Conservation (phyloP, 768 basidiomycete genomes). For the Nidula microcarpa region DNA sequence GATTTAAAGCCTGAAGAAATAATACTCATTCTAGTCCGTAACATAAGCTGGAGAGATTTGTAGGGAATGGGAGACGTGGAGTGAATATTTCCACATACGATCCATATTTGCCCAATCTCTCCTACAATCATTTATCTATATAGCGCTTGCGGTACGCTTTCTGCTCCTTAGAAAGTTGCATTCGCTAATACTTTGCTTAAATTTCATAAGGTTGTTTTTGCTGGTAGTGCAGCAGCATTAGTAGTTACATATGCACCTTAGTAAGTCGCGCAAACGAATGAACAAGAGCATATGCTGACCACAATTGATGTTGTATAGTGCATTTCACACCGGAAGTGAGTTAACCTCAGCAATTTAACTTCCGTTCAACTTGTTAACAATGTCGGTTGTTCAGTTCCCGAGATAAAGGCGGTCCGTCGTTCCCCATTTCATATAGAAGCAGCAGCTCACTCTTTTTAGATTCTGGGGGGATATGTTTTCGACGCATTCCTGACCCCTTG, state of each 20-base stretch:
- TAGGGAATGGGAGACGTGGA: constrained; percentile 67
- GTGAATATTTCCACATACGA: constrained; percentile 48
- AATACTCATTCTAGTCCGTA: neutral
- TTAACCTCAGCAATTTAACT: too few species aligned
- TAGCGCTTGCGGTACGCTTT: constrained; percentile 56
- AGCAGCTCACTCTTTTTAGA: constrained; percentile 32
- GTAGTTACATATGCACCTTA: constrained; percentile 69
- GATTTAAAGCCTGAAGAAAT: neutral
- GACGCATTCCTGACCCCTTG: constrained; percentile 84
- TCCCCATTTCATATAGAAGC: neutral
- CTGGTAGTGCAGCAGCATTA: constrained; percentile 58
- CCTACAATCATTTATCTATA: constrained; percentile 63
- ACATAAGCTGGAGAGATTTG: constrained; percentile 62
- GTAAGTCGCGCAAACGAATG: constrained; percentile 31
- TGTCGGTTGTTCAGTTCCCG: constrained; percentile 48
- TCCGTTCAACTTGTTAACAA: neutral
- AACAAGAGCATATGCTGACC: neutral
- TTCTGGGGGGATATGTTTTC: constrained; percentile 81
- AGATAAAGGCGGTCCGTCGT: constrained; percentile 67
- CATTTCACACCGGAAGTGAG: constrained; percentile 80
- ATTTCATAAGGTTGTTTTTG: constrained; percentile 49
- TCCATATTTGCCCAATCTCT: constrained; percentile 60
- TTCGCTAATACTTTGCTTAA: constrained; percentile 1
- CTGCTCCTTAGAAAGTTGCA: neutral
- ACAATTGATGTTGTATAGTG: constrained; percentile 30